Evolutionary conservation across 2,329 filamentous ascomycete species (phyloP).

Genomic region (Chaetomium olivaceum): DNA sequence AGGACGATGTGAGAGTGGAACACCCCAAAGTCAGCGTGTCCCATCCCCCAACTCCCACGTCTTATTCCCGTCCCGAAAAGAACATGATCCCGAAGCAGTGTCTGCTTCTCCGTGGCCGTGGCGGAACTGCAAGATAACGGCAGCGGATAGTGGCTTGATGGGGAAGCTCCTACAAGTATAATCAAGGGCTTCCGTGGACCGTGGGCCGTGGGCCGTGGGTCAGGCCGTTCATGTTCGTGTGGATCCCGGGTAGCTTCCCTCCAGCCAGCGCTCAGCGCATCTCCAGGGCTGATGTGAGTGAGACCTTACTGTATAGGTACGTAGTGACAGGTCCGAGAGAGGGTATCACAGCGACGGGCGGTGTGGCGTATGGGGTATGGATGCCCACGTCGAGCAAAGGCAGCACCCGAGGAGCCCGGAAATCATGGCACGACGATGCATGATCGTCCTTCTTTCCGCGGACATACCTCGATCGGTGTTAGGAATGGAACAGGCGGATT

Average conservation of each 20-base stretch:
- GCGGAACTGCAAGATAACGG: constrained; percentile 18
- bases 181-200: not conserved
- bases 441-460: constrained; percentile 27
- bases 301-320: too few species aligned
- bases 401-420: constrained; percentile 18
- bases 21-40: not conserved
- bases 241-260: not conserved
- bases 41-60: not conserved
- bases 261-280: not conserved
- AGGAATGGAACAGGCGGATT: constrained; percentile 18
- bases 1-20: not conserved
- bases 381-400: not conserved
- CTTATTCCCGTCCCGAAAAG: not conserved
- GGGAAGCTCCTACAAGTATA: not conserved
- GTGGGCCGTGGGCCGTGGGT: not conserved
- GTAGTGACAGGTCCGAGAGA: not conserved
- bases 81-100: constrained; percentile 6
- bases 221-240: not conserved
- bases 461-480: constrained; percentile 24
- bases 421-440: constrained; percentile 2
- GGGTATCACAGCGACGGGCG: not conserved
- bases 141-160: constrained; percentile 12
- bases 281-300: not conserved
- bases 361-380: not conserved
- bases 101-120: constrained; percentile 20